Percentiles rank a stretch among this genome's conserved stretches.
phyloP scores from a whole-genome alignment of 1,284 basidiomycete genomes.

The Laetiporus sulphureus region DNA sequence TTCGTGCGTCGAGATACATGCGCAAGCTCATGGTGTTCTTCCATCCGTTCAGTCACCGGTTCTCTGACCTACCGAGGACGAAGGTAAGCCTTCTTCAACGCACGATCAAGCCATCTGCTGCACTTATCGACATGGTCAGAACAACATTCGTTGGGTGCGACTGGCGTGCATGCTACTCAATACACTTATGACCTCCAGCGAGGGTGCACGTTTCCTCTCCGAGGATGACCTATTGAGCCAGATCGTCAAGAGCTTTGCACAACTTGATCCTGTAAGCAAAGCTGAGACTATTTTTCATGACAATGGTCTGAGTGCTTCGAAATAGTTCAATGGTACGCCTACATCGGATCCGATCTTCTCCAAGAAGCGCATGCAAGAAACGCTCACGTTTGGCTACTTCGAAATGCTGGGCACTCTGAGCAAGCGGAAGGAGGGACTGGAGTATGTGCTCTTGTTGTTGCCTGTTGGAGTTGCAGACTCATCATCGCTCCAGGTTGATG shows the following conservation, averaged over 20 bases:
- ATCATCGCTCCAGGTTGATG: slow-evolving; percentile 54
- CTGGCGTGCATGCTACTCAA: slow-evolving; percentile 79
- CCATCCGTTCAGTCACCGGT: slow-evolving; percentile 84
- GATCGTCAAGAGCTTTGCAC: slow-evolving; percentile 83
- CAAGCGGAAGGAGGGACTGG: slow-evolving; percentile 82
- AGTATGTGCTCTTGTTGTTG: slow-evolving; percentile 47
- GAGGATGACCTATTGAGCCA: slow-evolving; percentile 89
- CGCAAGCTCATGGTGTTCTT: slow-evolving; percentile 87
- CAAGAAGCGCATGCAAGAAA: slow-evolving; percentile 75
- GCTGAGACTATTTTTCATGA: not conserved
- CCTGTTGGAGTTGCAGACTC: not conserved
- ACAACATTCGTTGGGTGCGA: slow-evolving; percentile 78
- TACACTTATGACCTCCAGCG: slow-evolving; percentile 77
- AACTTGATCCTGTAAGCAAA: slow-evolving; percentile 80
- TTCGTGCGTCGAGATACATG: slow-evolving; percentile 86
- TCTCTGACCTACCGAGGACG: slow-evolving; percentile 74
- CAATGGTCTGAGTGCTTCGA: not conserved
- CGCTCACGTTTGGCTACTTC: slow-evolving; percentile 88
- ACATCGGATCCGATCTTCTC: slow-evolving; percentile 83
- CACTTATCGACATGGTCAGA: slow-evolving; percentile 31
- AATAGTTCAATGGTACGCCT: slow-evolving; percentile 59
- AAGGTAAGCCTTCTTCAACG: slow-evolving; percentile 39
- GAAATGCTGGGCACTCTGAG: slow-evolving; percentile 93
- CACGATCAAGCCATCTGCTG: not conserved
- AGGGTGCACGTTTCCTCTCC: slow-evolving; percentile 78